phyloP scores from a whole-genome alignment of 257 asterid species.

The Capsicum pubescens region DNA sequence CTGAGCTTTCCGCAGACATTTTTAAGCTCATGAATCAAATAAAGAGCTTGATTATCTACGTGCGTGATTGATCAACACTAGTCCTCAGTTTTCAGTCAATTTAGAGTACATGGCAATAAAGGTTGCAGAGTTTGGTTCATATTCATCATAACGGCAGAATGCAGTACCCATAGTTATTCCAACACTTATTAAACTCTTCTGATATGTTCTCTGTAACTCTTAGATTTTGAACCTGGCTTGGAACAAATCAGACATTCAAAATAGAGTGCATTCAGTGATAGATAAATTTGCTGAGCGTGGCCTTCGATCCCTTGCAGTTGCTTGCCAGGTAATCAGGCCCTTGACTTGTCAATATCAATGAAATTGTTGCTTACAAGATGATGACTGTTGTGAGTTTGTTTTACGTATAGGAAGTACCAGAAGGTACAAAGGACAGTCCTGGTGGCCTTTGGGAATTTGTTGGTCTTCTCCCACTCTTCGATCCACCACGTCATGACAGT shows the following conservation, averaged over 20 bases:
- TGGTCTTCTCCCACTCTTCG: slow-evolving; percentile 75
- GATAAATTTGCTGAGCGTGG: slow-evolving; percentile 75
- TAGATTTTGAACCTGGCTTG: slow-evolving; percentile 60
- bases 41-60: not conserved
- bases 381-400: not conserved
- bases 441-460: slow-evolving; percentile 76
- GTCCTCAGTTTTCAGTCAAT: not conserved
- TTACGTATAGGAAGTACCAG: slow-evolving; percentile 55
- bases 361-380: not conserved
- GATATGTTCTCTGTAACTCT: not conserved
- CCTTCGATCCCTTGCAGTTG: slow-evolving; percentile 70
- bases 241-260: slow-evolving; percentile 51
- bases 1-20: not conserved
- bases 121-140: not conserved
- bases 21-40: slow-evolving; percentile 10
- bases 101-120: not conserved
- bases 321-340: slow-evolving; percentile 47
- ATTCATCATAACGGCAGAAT: not conserved
- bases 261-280: slow-evolving; percentile 54
- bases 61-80: not conserved
- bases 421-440: slow-evolving; percentile 54
- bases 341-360: not conserved
- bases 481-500: slow-evolving; percentile 75
- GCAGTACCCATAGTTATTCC: not conserved
- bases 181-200: not conserved